These are phyloP conservation scores for Globisporangium barbulae DNA, from an alignment of 352 stramenopile species.

Conservation along the genomic window DNA sequence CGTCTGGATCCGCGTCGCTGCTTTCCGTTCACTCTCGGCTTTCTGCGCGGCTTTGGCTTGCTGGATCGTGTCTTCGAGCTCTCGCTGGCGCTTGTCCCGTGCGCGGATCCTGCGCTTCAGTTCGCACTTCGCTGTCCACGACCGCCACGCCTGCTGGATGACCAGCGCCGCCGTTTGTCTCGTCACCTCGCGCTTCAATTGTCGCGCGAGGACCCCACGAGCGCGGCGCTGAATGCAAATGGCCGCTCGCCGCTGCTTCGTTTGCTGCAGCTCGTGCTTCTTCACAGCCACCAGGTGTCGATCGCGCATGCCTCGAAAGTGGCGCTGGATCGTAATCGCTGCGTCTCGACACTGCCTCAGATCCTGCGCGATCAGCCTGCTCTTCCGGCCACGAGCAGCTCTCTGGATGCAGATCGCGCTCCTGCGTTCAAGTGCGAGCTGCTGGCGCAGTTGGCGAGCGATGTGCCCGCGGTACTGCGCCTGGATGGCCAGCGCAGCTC, in stretches of 20 bases:
- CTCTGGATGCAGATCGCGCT: slow-evolving; percentile 43
- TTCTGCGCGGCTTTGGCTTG: slow-evolving; percentile 14
- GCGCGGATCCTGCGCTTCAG: slow-evolving; percentile 10
- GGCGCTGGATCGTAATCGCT: slow-evolving; percentile 38
- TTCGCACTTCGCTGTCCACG: slow-evolving; percentile 20
- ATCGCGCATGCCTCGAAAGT: slow-evolving; percentile 26
- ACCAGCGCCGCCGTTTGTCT: slow-evolving; percentile 17
- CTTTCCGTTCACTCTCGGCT: slow-evolving; percentile 20
- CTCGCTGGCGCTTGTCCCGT: slow-evolving; percentile 14
- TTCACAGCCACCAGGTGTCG: slow-evolving; percentile 12
- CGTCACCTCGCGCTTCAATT: slow-evolving; percentile 16
- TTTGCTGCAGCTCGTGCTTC: slow-evolving; percentile 19
- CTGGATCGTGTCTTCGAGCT: slow-evolving; percentile 14
- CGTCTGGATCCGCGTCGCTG: slow-evolving; percentile 32
- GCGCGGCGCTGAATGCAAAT: slow-evolving; percentile 37
- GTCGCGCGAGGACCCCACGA: slow-evolving; percentile 28
- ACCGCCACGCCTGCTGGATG: slow-evolving; percentile 36
- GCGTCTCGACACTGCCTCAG: slow-evolving; percentile 14
- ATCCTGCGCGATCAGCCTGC: slow-evolving; percentile 12
- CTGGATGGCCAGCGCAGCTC: slow-evolving; percentile 31
- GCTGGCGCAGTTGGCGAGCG: slow-evolving; percentile 16
- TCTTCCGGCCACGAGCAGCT: slow-evolving; percentile 24
- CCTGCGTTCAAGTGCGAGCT: slow-evolving; percentile 14
- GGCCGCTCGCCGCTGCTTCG: slow-evolving; percentile 20
- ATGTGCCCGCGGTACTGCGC: slow-evolving; percentile 26